phyloP scores from a whole-genome alignment of 2,329 filamentous ascomycete genomes.

The Claviceps sorghi region DNA sequence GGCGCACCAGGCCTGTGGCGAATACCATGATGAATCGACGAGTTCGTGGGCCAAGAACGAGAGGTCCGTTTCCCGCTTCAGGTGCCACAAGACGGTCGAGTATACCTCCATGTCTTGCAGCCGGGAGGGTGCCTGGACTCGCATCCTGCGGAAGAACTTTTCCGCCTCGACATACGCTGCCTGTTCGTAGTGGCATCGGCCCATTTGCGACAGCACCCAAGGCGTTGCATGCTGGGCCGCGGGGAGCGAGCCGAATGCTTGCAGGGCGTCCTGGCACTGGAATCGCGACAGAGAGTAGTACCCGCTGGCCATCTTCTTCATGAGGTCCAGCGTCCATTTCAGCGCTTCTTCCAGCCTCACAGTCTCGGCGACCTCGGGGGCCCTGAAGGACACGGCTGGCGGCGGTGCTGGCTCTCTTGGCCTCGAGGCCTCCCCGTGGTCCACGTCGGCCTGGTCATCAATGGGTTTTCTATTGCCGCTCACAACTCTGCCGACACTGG shows the following conservation, averaged over 20 bases:
- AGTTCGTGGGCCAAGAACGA: constrained; percentile 86
- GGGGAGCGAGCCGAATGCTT: constrained; percentile 57
- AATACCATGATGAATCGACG: constrained; percentile 72
- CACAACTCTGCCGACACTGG: constrained; percentile 70
- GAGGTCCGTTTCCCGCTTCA: constrained; percentile 82
- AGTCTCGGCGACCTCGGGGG: constrained; percentile 34
- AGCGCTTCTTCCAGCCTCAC: constrained; percentile 61
- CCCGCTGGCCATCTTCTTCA: constrained; percentile 67
- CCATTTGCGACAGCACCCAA: constrained; percentile 85
- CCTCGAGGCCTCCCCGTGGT: constrained; percentile 46
- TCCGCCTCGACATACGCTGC: constrained; percentile 76
- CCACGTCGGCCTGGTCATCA: constrained; percentile 53
- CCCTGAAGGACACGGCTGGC: constrained; percentile 22
- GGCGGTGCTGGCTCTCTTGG: constrained; percentile 28
- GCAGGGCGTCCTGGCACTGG: constrained; percentile 61
- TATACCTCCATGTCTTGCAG: constrained; percentile 96
- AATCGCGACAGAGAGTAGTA: constrained; percentile 70
- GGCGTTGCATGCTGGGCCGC: constrained; percentile 72
- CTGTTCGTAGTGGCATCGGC: constrained; percentile 82
- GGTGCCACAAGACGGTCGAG: constrained; percentile 96
- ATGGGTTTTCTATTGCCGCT: constrained; percentile 75
- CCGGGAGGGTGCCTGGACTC: constrained; percentile 64
- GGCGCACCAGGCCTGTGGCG: constrained; percentile 91
- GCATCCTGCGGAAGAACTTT: constrained; percentile 67
- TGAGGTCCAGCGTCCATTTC: constrained; percentile 61